These are phyloP conservation scores for Phyllosticta citriasiana DNA, from an alignment of 2,329 filamentous ascomycete genomes.

Conservation along the genomic window DNA sequence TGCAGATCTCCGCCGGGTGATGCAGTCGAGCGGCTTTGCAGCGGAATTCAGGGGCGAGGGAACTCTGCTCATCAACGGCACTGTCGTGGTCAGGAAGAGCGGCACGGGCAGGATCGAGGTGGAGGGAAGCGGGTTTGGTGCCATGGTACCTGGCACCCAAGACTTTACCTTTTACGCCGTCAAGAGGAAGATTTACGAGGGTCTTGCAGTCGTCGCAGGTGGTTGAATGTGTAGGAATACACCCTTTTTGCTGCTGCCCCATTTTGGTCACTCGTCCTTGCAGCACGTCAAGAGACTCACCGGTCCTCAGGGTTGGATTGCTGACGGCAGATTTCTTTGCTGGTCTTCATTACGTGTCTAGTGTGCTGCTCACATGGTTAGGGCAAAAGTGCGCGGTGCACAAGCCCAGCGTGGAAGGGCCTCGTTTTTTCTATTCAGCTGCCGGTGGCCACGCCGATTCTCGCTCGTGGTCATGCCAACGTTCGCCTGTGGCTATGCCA, in stretches of 20 bases:
- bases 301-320: not conserved
- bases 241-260: not conserved
- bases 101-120: conserved; percentile 80
- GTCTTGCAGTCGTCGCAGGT: conserved; percentile 79
- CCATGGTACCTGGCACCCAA: conserved; percentile 30
- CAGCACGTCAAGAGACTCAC: not conserved
- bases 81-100: conserved; percentile 80
- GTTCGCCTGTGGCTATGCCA: not conserved
- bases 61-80: conserved; percentile 77
- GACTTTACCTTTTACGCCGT: conserved; percentile 75
- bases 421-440: not conserved
- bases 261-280: not conserved
- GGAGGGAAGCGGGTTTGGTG: conserved; percentile 52
- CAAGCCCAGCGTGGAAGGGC: not conserved
- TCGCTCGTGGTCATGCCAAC: not conserved
- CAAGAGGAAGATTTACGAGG: conserved; percentile 85
- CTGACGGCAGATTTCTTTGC: not conserved
- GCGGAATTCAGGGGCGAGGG: conserved; percentile 93
- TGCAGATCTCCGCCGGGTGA: conserved; percentile 74
- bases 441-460: not conserved
- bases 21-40: conserved; percentile 71
- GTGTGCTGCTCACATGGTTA: not conserved
- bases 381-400: not conserved
- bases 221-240: conserved; percentile 21
- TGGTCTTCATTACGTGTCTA: not conserved